phyloP scores from a whole-genome alignment of 495 filamentous ascomycete species.

The Podospora anserina region DNA sequence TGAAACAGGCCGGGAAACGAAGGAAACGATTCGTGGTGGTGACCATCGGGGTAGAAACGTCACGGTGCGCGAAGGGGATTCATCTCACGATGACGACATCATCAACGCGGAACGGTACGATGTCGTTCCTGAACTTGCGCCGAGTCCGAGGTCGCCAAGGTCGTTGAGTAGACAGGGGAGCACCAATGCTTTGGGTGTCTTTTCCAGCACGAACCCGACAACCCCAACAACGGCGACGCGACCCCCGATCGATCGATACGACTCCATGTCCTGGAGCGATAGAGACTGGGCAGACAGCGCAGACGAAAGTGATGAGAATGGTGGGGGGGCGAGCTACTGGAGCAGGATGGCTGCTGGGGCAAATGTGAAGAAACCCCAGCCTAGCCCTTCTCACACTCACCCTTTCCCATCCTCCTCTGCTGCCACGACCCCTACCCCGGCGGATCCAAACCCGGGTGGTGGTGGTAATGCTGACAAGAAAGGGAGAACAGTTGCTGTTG shows the following conservation, averaged over 20 bases:
- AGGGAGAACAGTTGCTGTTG: slow-evolving; percentile 16
- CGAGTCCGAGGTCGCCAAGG: background rate
- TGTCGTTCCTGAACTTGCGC: slow-evolving; percentile 13
- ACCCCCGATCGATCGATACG: slow-evolving; percentile 30
- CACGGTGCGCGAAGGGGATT: slow-evolving; percentile 18
- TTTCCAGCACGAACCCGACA: slow-evolving; percentile 4
- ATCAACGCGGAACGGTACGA: slow-evolving; percentile 10
- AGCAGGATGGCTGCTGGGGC: slow-evolving; percentile 14
- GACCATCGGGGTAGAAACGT: background rate
- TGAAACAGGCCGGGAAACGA: slow-evolving; percentile 40
- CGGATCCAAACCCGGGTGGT: background rate
- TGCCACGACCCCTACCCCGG: background rate
- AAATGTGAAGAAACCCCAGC: background rate
- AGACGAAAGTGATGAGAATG: slow-evolving; percentile 43
- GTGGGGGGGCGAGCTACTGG: slow-evolving; percentile 21
- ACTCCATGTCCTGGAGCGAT: slow-evolving; percentile 54
- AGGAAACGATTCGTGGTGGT: slow-evolving; percentile 15
- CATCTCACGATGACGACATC: slow-evolving; percentile 25
- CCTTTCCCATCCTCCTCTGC: background rate
- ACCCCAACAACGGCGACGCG: slow-evolving; percentile 24
- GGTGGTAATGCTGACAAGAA: slow-evolving; percentile 12
- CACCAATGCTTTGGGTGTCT: slow-evolving; percentile 12
- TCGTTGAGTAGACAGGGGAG: background rate
- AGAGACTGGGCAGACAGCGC: slow-evolving; percentile 51
- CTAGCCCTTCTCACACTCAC: background rate